phyloP scores from a whole-genome alignment of 306 rosid species.

The Gynostemma pentaphyllum region DNA sequence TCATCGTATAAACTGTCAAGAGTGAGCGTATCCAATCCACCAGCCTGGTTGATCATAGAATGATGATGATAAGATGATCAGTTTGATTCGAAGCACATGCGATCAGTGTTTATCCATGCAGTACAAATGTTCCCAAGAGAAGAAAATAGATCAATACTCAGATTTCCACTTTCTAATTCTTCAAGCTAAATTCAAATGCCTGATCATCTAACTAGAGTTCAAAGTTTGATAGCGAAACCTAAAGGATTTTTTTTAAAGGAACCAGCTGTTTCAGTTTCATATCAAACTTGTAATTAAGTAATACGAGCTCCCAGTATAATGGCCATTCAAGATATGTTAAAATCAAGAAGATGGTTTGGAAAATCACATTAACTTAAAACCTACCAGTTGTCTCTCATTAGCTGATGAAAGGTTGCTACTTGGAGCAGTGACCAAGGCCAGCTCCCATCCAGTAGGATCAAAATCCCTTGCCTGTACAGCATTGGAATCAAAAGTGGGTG shows the following conservation, averaged over 20 bases:
- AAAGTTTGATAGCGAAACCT: not conserved
- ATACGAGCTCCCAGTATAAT: not conserved
- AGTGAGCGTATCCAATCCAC: conserved; percentile 92
- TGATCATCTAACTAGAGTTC: not conserved
- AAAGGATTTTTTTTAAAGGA: not conserved
- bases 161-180: not conserved
- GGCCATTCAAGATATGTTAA: not conserved
- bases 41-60: conserved; percentile 50
- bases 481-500: conserved; percentile 54
- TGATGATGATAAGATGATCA: not conserved
- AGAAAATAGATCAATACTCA: not conserved
- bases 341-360: not conserved
- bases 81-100: not conserved
- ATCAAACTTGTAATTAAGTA: not conserved
- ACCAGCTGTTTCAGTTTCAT: not conserved
- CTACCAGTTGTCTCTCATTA: conserved; percentile 90
- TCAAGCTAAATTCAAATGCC: not conserved
- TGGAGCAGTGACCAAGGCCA: conserved; percentile 87
- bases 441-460: conserved; percentile 98
- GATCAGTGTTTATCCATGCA: not conserved
- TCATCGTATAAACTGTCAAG: conserved; percentile 81
- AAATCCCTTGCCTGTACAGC: conserved; percentile 48
- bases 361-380: conserved; percentile 8
- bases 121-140: not conserved
- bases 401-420: conserved; percentile 69